These are phyloP conservation scores for Leptographium wingfieldii DNA, from an alignment of 2,329 filamentous ascomycete species.

Conservation along the genomic window DNA sequence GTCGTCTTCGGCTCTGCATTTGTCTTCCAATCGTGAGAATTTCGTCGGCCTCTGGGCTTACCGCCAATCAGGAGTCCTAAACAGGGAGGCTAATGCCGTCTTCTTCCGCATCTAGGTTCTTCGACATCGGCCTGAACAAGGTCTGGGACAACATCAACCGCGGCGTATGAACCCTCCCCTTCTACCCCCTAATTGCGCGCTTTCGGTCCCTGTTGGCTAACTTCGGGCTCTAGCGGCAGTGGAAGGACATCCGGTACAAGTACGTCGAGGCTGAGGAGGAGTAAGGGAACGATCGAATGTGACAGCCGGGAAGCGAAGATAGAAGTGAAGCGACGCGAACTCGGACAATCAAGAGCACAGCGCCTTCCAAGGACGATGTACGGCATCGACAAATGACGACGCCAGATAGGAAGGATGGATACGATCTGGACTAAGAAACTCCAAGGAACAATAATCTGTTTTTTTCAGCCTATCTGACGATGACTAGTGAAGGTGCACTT, in stretches of 20 bases:
- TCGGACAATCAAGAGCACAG: not conserved
- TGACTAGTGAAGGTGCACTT: not conserved
- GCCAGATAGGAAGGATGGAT: not conserved
- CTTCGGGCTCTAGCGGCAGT: slow-evolving; percentile 65
- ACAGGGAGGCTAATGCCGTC: not conserved
- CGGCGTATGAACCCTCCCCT: slow-evolving; percentile 55
- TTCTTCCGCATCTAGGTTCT: slow-evolving; percentile 45
- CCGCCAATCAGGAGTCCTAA: not conserved
- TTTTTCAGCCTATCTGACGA: not conserved
- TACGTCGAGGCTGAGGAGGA: slow-evolving; percentile 66
- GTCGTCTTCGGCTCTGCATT: slow-evolving; percentile 82
- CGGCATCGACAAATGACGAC: not conserved
- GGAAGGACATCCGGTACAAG: slow-evolving; percentile 95
- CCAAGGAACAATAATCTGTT: not conserved
- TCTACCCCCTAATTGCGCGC: not conserved
- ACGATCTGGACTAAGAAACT: not conserved
- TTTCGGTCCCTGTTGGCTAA: not conserved
- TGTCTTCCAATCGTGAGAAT: slow-evolving; percentile 78
- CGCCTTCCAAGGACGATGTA: not conserved
- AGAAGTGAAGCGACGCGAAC: not conserved
- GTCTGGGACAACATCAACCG: slow-evolving; percentile 87
- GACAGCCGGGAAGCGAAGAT: not conserved
- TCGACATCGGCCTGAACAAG: slow-evolving; percentile 69
- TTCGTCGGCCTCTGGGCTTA: not conserved
- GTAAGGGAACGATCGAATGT: slow-evolving; percentile 14